These are phyloP conservation scores for Lachancea dasiensis DNA, from an alignment of 805 yeast species.

Conservation along the genomic window DNA sequence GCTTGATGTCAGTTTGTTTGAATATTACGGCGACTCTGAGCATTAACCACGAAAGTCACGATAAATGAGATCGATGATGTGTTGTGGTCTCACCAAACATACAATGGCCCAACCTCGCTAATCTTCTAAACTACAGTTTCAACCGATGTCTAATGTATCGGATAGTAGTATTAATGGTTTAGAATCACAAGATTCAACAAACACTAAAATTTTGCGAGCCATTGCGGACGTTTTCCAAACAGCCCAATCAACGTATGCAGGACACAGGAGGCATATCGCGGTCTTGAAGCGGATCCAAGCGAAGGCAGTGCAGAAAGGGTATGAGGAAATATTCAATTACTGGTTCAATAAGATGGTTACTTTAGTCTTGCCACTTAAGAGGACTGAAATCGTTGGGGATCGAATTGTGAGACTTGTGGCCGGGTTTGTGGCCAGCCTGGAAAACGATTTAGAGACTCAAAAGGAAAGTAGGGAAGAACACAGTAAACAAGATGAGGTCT, in stretches of 20 bases:
- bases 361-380: slow-evolving; percentile 60
- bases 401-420: slow-evolving; percentile 64
- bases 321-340: slow-evolving; percentile 53
- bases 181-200: slow-evolving; percentile 4
- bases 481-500: slow-evolving; percentile 39
- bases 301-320: slow-evolving; percentile 46
- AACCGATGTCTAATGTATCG: neutral
- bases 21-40: too few species aligned
- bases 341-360: slow-evolving; percentile 57
- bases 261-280: slow-evolving; percentile 69
- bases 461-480: slow-evolving; percentile 27
- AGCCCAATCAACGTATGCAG: slow-evolving; percentile 65
- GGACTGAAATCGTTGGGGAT: slow-evolving; percentile 67
- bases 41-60: too few species aligned
- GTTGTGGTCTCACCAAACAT: too few species aligned
- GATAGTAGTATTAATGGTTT: neutral
- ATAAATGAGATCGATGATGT: too few species aligned
- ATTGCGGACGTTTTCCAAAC: slow-evolving; percentile 71
- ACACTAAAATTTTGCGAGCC: slow-evolving; percentile 37
- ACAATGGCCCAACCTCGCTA: neutral
- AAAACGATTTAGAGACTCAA: slow-evolving; percentile 21
- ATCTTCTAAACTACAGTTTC: neutral
- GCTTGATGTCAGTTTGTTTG: too few species aligned
- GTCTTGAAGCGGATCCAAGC: slow-evolving; percentile 54
- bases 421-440: slow-evolving; percentile 48